Conservation (phyloP, 371 early-diverging fungal genomes). For the Syncephalastrum sp. region DNA sequence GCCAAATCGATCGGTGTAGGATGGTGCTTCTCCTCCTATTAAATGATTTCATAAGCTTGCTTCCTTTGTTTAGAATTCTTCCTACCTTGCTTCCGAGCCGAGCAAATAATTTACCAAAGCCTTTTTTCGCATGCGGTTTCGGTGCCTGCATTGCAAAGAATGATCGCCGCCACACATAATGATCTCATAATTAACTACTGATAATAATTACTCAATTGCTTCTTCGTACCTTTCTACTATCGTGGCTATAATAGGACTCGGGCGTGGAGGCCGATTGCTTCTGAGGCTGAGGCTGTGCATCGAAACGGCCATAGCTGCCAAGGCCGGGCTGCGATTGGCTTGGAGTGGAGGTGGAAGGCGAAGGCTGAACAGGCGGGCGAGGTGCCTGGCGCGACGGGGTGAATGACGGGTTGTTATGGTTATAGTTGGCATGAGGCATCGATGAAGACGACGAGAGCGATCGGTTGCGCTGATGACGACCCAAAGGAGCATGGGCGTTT, state of each 20-base stretch:
- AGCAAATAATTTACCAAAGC: constrained; percentile 18
- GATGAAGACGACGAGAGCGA: constrained; percentile 1
- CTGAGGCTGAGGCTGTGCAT: background rate
- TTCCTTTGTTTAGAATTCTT: background rate
- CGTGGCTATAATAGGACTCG: background rate
- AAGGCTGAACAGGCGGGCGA: background rate
- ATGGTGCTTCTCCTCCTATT: background rate
- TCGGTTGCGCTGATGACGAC: constrained; percentile 7
- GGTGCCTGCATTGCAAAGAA: background rate
- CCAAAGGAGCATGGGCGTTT: too few species aligned
- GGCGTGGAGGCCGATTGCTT: constrained; percentile 1
- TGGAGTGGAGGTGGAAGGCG: constrained; percentile 1
- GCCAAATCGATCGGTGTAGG: constrained; percentile 4
- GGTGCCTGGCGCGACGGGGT: background rate
- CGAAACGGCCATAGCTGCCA: constrained; percentile 3
- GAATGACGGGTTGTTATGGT: background rate
- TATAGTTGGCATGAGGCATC: background rate
- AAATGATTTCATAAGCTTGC: too few species aligned
- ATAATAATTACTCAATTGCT: too few species aligned
- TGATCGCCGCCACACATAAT: background rate
- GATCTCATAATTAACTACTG: background rate
- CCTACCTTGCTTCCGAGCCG: constrained; percentile 16
- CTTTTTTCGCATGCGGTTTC: constrained; percentile 5
- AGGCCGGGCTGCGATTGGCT: background rate
- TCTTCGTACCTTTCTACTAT: background rate